Conservation (phyloP, 768 basidiomycete species). For the Rhodotorula paludigena region DNA sequence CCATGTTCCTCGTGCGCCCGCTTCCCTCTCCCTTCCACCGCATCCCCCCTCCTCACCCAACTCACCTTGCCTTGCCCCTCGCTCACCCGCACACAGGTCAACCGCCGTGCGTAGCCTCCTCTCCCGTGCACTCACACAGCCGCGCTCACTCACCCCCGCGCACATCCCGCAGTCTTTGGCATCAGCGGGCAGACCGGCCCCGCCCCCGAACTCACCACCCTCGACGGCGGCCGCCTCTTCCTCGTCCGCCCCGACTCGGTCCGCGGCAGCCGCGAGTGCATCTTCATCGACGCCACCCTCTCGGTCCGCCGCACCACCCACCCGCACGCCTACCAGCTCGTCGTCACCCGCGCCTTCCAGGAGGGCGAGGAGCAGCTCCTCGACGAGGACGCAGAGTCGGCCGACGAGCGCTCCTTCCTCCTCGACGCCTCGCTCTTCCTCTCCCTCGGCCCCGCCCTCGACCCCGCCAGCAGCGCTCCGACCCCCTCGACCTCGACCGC, state of each 20-base stretch:
- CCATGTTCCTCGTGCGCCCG: slow-evolving; percentile 31
- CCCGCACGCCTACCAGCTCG: slow-evolving; percentile 70
- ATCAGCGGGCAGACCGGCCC: slow-evolving; percentile 2
- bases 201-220: slow-evolving; percentile 74
- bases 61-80: neutral
- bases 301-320: slow-evolving; percentile 74
- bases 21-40: neutral
- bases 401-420: slow-evolving; percentile 87
- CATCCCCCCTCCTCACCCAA: neutral
- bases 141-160: neutral
- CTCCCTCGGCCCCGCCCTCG: slow-evolving; percentile 52
- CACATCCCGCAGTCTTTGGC: slow-evolving; percentile 16
- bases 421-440: slow-evolving; percentile 88
- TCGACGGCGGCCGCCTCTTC: slow-evolving; percentile 83
- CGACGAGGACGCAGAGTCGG: slow-evolving; percentile 71
- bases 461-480: slow-evolving; percentile 57
- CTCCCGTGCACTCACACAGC: accelerated
- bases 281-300: slow-evolving; percentile 92
- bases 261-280: slow-evolving; percentile 91
- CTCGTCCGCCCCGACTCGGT: slow-evolving; percentile 86
- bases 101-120: slow-evolving; percentile 21
- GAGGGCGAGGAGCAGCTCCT: slow-evolving; percentile 92
- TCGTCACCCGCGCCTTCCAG: slow-evolving; percentile 92
- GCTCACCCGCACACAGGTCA: slow-evolving; percentile 16
- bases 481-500: slow-evolving; percentile 54